Percentiles rank a stretch among this genome's conserved stretches.
These are phyloP conservation scores for Ottelia alismoides DNA, from an alignment of 106 monocot genomes.

Conservation along the genomic window DNA sequence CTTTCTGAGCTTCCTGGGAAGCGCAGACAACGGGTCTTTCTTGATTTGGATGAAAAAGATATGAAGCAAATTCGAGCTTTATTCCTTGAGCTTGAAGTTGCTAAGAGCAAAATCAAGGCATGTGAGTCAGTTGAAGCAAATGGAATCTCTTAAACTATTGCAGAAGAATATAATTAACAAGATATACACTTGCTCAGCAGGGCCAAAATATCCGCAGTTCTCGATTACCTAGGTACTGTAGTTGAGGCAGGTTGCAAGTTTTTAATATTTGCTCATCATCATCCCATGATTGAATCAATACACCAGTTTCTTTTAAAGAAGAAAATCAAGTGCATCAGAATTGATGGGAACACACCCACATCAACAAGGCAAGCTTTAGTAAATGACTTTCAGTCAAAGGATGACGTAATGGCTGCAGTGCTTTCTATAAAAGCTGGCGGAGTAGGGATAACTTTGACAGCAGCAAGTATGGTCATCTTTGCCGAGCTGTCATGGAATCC, in stretches of 20 bases:
- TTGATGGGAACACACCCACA: conserved; percentile 83
- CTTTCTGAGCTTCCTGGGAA: conserved; percentile 78
- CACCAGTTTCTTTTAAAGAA: conserved; percentile 70
- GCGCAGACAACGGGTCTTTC: conserved; percentile 75
- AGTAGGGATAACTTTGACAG: conserved; percentile 84
- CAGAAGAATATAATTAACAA: conserved; percentile 71
- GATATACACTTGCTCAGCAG: conserved; percentile 87
- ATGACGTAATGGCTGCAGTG: conserved; percentile 72
- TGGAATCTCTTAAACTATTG: conserved; percentile 41
- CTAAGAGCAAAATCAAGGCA: conserved; percentile 52
- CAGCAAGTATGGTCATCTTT: conserved; percentile 96
- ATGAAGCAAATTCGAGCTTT: conserved; percentile 62
- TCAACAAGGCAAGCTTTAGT: conserved; percentile 74
- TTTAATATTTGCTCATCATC: conserved; percentile 91
- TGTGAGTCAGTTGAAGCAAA: conserved; percentile 36
- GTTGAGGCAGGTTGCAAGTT: conserved; percentile 96
- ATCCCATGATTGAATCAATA: conserved; percentile 76
- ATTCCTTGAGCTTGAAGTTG: conserved; percentile 71
- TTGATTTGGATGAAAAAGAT: conserved; percentile 82
- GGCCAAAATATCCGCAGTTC: conserved; percentile 91
- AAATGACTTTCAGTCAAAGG: conserved; percentile 79
- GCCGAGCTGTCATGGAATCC: conserved; percentile 97
- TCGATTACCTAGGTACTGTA: conserved; percentile 83
- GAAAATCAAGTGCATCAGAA: conserved; percentile 88
- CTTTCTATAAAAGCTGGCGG: conserved; percentile 96